Evolutionary conservation across 495 filamentous ascomycete genomes (phyloP).

Genomic region (Neurospora sp.): DNA sequence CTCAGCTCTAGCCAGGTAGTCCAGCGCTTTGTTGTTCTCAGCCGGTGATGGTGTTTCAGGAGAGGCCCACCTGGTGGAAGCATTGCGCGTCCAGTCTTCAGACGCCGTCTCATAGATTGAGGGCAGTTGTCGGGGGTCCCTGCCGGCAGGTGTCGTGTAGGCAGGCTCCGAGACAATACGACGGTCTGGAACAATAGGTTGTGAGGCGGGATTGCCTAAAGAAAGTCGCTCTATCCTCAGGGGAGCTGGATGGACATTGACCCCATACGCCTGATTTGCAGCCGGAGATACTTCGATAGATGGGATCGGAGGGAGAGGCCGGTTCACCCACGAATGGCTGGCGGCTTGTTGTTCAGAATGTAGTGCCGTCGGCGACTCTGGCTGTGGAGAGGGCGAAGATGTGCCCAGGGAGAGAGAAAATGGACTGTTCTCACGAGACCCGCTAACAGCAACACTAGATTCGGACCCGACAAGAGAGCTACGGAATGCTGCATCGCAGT

Average conservation of each 20-base stretch:
- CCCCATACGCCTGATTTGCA: constrained; percentile 9
- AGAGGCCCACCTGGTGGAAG: constrained; percentile 17
- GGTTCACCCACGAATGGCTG: constrained; percentile 20
- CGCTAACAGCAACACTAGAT: constrained; percentile 8
- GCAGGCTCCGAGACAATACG: constrained; percentile 45
- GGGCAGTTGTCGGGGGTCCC: constrained; percentile 33
- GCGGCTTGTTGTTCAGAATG: background rate
- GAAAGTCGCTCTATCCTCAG: constrained; percentile 5
- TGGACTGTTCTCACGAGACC: constrained; percentile 12
- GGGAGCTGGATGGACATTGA: constrained; percentile 8
- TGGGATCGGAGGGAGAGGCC: constrained; percentile 44
- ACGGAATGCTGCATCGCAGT: constrained; percentile 69
- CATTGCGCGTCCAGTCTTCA: constrained; percentile 18
- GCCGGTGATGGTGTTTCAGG: constrained; percentile 19
- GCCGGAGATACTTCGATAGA: constrained; percentile 14
- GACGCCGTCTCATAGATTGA: constrained; percentile 39
- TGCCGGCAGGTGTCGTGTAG: constrained; percentile 24
- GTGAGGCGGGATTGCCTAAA: background rate
- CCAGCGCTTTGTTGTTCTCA: constrained; percentile 25
- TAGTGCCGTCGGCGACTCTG: background rate
- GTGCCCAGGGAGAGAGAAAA: constrained; percentile 18
- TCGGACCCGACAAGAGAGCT: constrained; percentile 47
- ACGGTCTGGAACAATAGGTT: constrained; percentile 8
- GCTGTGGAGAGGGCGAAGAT: background rate
- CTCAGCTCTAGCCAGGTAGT: constrained; percentile 23